These are phyloP conservation scores for Fusarium lyarnte DNA, from an alignment of 2,329 filamentous ascomycete species.

Conservation along the genomic window DNA sequence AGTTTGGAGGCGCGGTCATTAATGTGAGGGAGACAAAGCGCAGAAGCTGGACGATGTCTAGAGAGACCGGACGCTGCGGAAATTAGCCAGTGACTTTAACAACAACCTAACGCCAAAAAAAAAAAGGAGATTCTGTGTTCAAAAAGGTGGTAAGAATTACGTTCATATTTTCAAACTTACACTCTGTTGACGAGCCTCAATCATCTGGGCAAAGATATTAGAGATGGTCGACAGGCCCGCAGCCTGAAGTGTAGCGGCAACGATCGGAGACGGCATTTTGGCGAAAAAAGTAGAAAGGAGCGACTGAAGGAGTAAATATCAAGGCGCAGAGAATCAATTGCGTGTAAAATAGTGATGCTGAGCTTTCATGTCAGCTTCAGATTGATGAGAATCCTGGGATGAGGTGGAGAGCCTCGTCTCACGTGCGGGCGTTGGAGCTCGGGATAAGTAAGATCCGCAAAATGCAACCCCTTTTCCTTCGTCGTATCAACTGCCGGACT, in stretches of 20 bases:
- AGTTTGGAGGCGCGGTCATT: conserved; percentile 65
- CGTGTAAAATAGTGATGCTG: background rate
- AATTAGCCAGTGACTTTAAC: background rate
- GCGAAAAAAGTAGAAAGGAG: background rate
- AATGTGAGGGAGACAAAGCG: conserved; percentile 65
- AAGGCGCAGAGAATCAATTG: background rate
- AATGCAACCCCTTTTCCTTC: conserved; percentile 8
- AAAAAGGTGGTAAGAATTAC: background rate
- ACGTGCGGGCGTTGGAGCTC: conserved; percentile 10
- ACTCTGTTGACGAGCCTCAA: conserved; percentile 58
- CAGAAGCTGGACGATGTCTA: conserved; percentile 60
- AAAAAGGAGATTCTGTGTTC: rapidly evolving
- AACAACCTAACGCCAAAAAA: no score
- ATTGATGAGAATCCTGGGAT: conserved; percentile 10
- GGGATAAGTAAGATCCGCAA: conserved; percentile 31
- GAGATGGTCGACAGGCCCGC: conserved; percentile 61
- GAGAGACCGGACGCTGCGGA: conserved; percentile 48
- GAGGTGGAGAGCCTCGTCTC: conserved; percentile 24
- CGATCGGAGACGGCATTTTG: conserved; percentile 60
- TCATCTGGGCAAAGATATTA: conserved; percentile 64
- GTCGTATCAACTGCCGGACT: background rate
- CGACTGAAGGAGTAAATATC: background rate
- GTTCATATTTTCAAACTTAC: conserved; percentile 44
- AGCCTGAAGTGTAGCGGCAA: conserved; percentile 63
- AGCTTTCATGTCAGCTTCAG: conserved; percentile 2